phyloP scores from a whole-genome alignment of 2,329 filamentous ascomycete species.

The Pyrenochaeta sp. region DNA sequence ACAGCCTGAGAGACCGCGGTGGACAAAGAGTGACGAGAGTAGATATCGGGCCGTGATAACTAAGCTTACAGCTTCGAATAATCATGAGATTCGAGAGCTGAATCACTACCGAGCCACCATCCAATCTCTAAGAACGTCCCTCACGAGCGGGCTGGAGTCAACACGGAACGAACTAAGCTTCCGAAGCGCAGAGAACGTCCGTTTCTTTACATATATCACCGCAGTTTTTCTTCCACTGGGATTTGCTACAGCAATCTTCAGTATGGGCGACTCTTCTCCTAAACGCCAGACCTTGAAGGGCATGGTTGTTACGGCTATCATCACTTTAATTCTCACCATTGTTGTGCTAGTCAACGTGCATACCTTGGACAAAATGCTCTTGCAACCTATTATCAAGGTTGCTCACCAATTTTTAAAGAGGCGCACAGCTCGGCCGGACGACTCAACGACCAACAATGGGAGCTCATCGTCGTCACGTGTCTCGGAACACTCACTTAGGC shows the following conservation, averaged over 20 bases:
- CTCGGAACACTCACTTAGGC: not conserved
- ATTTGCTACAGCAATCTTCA: slow-evolving; percentile 44
- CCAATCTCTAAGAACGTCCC: slow-evolving; percentile 16
- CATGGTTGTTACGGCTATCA: no score
- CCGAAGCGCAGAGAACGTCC: slow-evolving; percentile 37
- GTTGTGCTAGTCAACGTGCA: no score
- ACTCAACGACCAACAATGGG: no score
- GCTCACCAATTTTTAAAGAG: no score
- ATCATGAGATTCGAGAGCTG: not conserved
- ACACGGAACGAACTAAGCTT: slow-evolving; percentile 27
- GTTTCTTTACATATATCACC: slow-evolving; percentile 48
- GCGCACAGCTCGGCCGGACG: no score
- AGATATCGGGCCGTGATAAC: slow-evolving; percentile 36
- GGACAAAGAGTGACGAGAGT: slow-evolving; percentile 44
- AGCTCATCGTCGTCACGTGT: no score
- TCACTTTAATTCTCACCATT: no score
- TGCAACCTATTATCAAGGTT: no score
- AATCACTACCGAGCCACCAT: not conserved
- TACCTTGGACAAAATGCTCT: no score
- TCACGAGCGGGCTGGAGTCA: slow-evolving; percentile 23
- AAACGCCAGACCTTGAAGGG: no score
- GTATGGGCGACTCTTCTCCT: slow-evolving; percentile 29
- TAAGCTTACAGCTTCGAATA: slow-evolving; percentile 15
- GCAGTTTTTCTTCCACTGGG: slow-evolving; percentile 47
- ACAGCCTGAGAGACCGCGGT: slow-evolving; percentile 37